Conservation (phyloP, 768 basidiomycete genomes). For the Vishniacozyma victoriae region DNA sequence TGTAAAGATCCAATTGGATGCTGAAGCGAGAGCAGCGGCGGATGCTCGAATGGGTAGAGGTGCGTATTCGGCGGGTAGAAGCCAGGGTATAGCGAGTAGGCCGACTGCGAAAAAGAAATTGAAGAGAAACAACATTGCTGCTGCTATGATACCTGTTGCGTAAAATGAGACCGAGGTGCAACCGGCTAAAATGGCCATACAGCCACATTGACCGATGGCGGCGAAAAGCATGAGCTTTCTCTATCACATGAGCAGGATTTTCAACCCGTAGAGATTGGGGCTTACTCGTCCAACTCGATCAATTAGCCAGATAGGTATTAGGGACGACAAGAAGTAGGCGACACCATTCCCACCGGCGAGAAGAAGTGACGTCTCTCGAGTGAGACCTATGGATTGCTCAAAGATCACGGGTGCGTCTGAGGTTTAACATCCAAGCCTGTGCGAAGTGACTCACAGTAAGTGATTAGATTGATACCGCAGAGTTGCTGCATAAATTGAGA, state of each 20-base stretch:
- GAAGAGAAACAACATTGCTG: constrained; percentile 8
- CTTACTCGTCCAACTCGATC: constrained; percentile 7
- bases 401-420: constrained; percentile 10
- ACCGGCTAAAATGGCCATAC: constrained; percentile 11
- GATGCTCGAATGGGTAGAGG: constrained; percentile 17
- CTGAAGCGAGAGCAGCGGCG: constrained; percentile 11
- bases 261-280: not conserved
- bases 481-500: constrained; percentile 23
- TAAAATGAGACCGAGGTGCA: constrained; percentile 1
- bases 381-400: constrained; percentile 6
- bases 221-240: constrained; percentile 10
- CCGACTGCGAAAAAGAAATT: constrained; percentile 13
- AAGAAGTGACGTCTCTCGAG: constrained; percentile 1
- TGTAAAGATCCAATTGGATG: constrained; percentile 19
- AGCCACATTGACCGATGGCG: constrained; percentile 5
- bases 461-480: constrained; percentile 12
- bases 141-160: constrained; percentile 7
- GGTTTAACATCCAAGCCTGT: not conserved
- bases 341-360: constrained; percentile 7
- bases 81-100: constrained; percentile 16
- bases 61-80: constrained; percentile 15
- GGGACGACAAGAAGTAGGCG: constrained; percentile 7
- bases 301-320: constrained; percentile 9
- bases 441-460: constrained; percentile 6
- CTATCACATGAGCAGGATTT: not conserved